These are phyloP conservation scores for Lachnellula cervina DNA, from an alignment of 2,329 filamentous ascomycete species.

Conservation along the genomic window DNA sequence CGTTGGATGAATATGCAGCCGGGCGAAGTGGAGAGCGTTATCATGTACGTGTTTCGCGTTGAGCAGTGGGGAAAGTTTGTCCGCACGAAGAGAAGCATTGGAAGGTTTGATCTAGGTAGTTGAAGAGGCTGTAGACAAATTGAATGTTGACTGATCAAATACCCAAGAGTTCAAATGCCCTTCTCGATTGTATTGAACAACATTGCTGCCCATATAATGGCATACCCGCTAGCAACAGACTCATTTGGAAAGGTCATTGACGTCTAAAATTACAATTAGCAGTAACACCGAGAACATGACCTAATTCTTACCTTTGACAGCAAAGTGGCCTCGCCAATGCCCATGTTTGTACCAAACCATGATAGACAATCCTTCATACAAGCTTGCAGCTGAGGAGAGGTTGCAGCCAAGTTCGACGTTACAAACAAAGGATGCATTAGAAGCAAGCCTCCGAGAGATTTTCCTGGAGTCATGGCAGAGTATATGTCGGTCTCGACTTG, in stretches of 20 bases:
- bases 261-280: background rate
- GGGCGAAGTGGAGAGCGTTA: background rate
- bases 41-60: background rate
- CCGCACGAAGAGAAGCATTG: too few relatives aligned
- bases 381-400: conserved; percentile 8
- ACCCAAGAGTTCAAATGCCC: background rate
- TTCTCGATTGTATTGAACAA: background rate
- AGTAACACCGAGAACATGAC: background rate
- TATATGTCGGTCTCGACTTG: background rate
- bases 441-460: conserved; percentile 25
- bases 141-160: background rate
- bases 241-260: background rate
- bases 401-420: conserved; percentile 14
- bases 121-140: background rate
- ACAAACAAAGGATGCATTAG: conserved; percentile 27
- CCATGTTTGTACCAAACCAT: conserved; percentile 29
- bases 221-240: background rate
- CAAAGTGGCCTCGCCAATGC: conserved; percentile 25
- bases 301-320: conserved; percentile 19
- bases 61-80: background rate
- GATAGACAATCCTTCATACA: conserved; percentile 21
- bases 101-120: background rate
- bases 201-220: conserved; percentile 2
- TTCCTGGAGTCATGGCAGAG: conserved; percentile 9
- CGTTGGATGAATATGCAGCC: background rate